phyloP scores from a whole-genome alignment of 345 rosid genomes.

The Schrenkiella parvula region DNA sequence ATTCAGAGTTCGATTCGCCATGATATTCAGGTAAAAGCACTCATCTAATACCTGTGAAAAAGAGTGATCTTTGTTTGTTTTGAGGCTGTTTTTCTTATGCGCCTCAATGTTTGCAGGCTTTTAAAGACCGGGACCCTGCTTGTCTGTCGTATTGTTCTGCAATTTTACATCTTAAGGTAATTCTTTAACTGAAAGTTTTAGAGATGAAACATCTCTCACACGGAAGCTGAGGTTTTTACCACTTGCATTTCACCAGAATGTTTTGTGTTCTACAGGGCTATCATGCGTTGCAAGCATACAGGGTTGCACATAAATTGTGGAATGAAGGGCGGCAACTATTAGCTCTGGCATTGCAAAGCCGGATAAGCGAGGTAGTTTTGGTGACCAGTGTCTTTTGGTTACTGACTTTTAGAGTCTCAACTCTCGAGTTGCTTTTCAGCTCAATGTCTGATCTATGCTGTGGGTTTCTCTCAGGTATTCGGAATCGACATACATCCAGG shows the following conservation, averaged over 20 bases:
- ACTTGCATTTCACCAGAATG: neutral
- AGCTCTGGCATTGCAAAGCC: constrained; percentile 81
- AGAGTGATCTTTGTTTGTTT: neutral
- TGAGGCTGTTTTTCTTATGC: neutral
- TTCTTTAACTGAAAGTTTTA: neutral
- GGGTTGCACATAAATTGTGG: constrained; percentile 89
- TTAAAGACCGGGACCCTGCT: constrained; percentile 84
- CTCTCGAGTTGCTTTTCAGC: neutral
- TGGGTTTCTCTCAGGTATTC: constrained; percentile 56
- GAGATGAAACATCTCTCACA: neutral
- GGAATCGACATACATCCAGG: constrained; percentile 99
- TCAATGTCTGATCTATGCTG: constrained; percentile 1
- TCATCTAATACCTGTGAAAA: neutral
- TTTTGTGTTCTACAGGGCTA: constrained; percentile 54
- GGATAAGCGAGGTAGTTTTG: constrained; percentile 70
- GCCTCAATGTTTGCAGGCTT: constrained; percentile 46
- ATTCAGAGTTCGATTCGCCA: constrained; percentile 68
- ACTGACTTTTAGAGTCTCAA: neutral
- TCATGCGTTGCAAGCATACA: constrained; percentile 73
- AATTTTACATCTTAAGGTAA: constrained; percentile 71
- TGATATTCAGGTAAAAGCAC: constrained; percentile 62
- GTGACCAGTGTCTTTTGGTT: neutral
- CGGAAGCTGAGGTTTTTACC: no score
- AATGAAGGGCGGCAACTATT: constrained; percentile 74
- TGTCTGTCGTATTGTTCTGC: constrained; percentile 82